Conservation (phyloP, 345 rosid species). For the Erucastrum elatum region DNA sequence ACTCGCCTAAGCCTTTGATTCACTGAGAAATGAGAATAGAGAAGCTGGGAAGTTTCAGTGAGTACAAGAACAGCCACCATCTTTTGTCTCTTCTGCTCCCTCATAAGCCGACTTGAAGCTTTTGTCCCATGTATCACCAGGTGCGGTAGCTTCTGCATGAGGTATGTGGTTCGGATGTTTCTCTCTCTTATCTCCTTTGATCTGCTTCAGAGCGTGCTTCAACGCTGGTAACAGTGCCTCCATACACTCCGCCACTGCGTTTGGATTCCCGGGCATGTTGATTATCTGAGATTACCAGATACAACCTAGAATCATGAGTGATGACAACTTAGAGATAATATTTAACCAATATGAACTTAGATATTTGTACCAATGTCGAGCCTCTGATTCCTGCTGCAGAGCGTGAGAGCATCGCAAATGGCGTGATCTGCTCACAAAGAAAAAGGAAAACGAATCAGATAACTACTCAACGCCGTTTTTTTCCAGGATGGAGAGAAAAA, state of each 20-base stretch:
- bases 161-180: conserved; percentile 87
- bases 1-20: background rate
- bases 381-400: conserved; percentile 96
- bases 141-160: conserved; percentile 59
- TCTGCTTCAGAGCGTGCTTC: conserved; percentile 91
- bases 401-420: conserved; percentile 94
- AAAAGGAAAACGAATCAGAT: conserved; percentile 9
- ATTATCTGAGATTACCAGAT: conserved; percentile 55
- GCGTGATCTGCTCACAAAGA: conserved; percentile 65
- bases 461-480: background rate
- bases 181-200: conserved; percentile 90
- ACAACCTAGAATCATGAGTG: background rate
- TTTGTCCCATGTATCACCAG: conserved; percentile 67
- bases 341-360: background rate
- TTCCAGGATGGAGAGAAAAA: background rate
- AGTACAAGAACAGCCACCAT: conserved; percentile 57
- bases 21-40: background rate
- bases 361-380: conserved; percentile 72
- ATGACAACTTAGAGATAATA: conserved; percentile 2
- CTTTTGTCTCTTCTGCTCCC: conserved; percentile 21
- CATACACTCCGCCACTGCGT: conserved; percentile 93
- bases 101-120: conserved; percentile 62
- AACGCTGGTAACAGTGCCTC: conserved; percentile 87
- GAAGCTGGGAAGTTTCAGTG: conserved; percentile 40
- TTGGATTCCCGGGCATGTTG: conserved; percentile 99